Conservation (phyloP, 2,329 filamentous ascomycete species). For the Neofusicoccum umdonicola region DNA sequence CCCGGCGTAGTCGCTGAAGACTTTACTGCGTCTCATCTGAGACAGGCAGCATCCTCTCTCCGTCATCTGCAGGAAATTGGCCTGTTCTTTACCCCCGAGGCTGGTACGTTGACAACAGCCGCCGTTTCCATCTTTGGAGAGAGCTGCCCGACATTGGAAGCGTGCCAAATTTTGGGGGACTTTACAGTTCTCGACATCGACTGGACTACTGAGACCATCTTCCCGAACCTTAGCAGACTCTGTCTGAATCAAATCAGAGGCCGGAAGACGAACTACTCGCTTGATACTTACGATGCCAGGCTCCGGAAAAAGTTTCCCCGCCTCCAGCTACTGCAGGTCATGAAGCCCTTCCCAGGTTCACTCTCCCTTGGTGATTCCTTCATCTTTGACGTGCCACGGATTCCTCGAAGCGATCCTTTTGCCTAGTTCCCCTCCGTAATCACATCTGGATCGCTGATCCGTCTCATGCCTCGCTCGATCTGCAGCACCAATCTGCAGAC, state of each 20-base stretch:
- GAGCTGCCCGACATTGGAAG: background rate
- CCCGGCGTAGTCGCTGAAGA: background rate
- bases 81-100: background rate
- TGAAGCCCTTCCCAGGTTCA: background rate
- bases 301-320: conserved; percentile 1
- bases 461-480: conserved; percentile 18
- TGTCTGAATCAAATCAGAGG: conserved; percentile 3
- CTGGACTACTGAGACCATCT: background rate
- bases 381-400: background rate
- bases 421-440: background rate
- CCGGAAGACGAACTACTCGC: background rate
- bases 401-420: background rate
- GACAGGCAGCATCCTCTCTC: background rate
- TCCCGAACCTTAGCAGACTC: background rate
- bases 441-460: background rate
- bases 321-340: background rate
- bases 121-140: background rate
- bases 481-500: conserved; percentile 13
- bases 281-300: background rate
- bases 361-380: background rate
- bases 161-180: background rate
- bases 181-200: conserved; percentile 3
- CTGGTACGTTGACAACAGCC: background rate
- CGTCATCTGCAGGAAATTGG: background rate
- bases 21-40: background rate